Evolutionary conservation across 192 early-diverging fungal species (phyloP), one percentile per base, ranked within the genome.

Genomic region (Phlyctochytrium arcticum): DNA sequence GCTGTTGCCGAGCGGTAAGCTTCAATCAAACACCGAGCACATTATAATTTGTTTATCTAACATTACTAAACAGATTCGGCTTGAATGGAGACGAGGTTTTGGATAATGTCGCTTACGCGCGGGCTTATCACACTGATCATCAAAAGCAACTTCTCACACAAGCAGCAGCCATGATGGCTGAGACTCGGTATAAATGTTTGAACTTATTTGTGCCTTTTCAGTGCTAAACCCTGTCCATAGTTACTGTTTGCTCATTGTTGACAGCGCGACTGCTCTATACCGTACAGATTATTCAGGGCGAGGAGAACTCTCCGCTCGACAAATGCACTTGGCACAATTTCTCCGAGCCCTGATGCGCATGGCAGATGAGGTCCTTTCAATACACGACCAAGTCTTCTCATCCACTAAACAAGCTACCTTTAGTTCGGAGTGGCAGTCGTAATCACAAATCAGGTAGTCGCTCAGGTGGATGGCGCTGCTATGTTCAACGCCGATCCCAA

Each of bases 361-460:
- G 32, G 94, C 94, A 4, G 96, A 98, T 69, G 96, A 97, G 80
- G 88, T 89, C 9, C 32, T 63, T 36, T 31, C 33, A 51, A 36
- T 31, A 36, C 6, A 32, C 24, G 56, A 36, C 26, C 30, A 24
- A 35, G 31, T 31, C 12, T 27, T 23, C 47, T 37, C 4, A 19
- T 31, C 32, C 33, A 53, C 50, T 53, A 53, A 53, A n/a, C 12
- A 17, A 36, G 17, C 33, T 50, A n/a, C 47, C 50, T 29, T 5
- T 62, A 89, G 86, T 99, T 94, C 81, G 95, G 95, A 53, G 87
- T 95, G 26, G 96, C 96, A 4, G 92, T 95, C 9, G 96, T 98
- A 1, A 92, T 98, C 35, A 97, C 96, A 6, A 98, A 98, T 71
- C 96, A 98, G 76, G 94, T 98, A 2, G 94, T 98, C 5, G 93